These are phyloP conservation scores for Geotrichum cucujoidarum DNA, from an alignment of 1,139 yeast genomes.

Conservation along the genomic window DNA sequence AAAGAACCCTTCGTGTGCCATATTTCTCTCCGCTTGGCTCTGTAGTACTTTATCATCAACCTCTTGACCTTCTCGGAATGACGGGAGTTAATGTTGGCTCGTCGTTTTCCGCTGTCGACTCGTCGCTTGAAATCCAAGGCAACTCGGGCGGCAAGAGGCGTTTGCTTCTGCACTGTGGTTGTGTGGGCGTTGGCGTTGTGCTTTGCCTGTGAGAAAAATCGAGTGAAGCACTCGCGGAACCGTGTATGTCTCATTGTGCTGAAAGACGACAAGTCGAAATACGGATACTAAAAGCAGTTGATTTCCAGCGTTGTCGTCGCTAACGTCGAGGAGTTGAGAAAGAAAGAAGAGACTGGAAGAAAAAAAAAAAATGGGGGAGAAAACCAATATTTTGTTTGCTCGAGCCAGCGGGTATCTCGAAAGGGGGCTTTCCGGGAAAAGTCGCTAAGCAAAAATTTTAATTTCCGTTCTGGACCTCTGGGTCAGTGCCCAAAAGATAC, in stretches of 20 bases:
- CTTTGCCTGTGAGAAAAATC: not conserved
- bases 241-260: too few relatives aligned
- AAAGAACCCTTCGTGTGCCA: not conserved
- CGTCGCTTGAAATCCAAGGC: not conserved
- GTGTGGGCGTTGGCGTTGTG: not conserved
- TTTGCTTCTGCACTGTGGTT: not conserved
- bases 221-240: too few relatives aligned
- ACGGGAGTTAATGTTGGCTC: not conserved
- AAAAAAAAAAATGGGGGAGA: too few relatives aligned
- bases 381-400: too few relatives aligned
- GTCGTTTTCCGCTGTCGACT: not conserved
- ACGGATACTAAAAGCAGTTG: too few relatives aligned
- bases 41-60: not conserved
- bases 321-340: too few relatives aligned
- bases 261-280: too few relatives aligned
- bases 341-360: not conserved
- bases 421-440: too few relatives aligned
- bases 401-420: too few relatives aligned
- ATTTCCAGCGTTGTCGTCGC: too few relatives aligned
- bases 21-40: not conserved
- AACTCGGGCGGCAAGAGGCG: not conserved
- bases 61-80: not conserved
- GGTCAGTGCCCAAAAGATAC: not conserved
- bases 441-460: too few relatives aligned
- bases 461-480: too few relatives aligned